phyloP scores from a whole-genome alignment of 2,329 filamentous ascomycete species.

The Plectosphaerella plurivora region DNA sequence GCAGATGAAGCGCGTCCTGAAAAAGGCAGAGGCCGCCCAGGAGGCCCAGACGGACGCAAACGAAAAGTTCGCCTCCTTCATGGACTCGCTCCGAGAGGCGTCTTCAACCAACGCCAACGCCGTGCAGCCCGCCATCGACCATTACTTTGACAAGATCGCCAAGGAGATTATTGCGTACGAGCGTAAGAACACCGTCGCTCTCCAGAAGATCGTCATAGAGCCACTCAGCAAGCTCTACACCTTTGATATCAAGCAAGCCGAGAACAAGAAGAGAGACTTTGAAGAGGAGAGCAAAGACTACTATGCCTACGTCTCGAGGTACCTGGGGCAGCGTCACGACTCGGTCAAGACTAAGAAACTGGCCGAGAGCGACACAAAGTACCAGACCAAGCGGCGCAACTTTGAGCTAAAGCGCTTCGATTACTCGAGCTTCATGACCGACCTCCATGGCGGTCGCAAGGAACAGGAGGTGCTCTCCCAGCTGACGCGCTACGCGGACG shows the following conservation, averaged over 20 bases:
- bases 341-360: slow-evolving; percentile 97
- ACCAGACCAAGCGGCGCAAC: slow-evolving; percentile 86
- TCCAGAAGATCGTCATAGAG: slow-evolving; percentile 93
- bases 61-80: slow-evolving; percentile 75
- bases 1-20: slow-evolving; percentile 94
- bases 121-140: slow-evolving; percentile 92
- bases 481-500: slow-evolving; percentile 88
- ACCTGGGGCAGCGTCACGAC: slow-evolving; percentile 93
- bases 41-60: slow-evolving; percentile 78
- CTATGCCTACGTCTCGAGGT: slow-evolving; percentile 90
- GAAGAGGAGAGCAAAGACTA: slow-evolving; percentile 99
- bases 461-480: slow-evolving; percentile 96
- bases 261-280: slow-evolving; percentile 94
- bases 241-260: slow-evolving; percentile 95
- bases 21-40: slow-evolving; percentile 86
- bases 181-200: slow-evolving; percentile 73
- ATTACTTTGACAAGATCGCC: slow-evolving; percentile 97
- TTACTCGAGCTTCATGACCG: slow-evolving; percentile 98
- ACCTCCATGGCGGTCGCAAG: slow-evolving; percentile 97
- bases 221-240: slow-evolving; percentile 89
- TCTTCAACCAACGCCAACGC: slow-evolving; percentile 90
- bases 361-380: slow-evolving; percentile 91
- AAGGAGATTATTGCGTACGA: slow-evolving; percentile 87
- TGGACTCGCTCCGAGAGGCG: slow-evolving; percentile 81
- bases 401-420: slow-evolving; percentile 98